These are phyloP conservation scores for Entelexis sorbosivorans DNA, from an alignment of 1,139 yeast genomes.

Conservation along the genomic window DNA sequence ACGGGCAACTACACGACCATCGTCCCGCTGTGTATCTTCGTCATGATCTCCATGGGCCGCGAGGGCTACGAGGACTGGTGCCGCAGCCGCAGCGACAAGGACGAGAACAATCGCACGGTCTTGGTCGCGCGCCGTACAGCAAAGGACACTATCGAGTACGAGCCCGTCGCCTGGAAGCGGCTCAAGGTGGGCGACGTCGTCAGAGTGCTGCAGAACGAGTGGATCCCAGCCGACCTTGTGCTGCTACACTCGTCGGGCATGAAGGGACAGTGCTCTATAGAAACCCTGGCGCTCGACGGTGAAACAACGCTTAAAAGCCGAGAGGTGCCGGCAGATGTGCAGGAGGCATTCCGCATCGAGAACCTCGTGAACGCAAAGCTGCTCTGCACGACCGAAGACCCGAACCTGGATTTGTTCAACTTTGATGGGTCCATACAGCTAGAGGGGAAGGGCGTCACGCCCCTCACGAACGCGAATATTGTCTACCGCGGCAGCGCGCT, in stretches of 20 bases:
- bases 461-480: conserved; percentile 71
- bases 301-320: conserved; percentile 82
- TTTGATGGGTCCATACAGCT: conserved; percentile 62
- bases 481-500: conserved; percentile 80
- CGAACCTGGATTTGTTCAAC: conserved; percentile 80
- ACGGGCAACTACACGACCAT: conserved; percentile 96
- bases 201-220: conserved; percentile 62
- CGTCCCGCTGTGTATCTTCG: conserved; percentile 72
- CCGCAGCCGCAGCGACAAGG: conserved; percentile 74
- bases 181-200: conserved; percentile 78
- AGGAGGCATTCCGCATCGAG: conserved; percentile 21
- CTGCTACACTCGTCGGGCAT: conserved; percentile 56
- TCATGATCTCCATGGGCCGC: conserved; percentile 80
- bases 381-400: conserved; percentile 63
- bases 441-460: conserved; percentile 23
- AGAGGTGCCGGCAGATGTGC: conserved; percentile 48
- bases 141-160: conserved; percentile 66
- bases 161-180: conserved; percentile 62
- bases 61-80: conserved; percentile 92
- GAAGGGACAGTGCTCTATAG: conserved; percentile 69
- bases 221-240: conserved; percentile 86
- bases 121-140: conserved; percentile 37
- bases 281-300: conserved; percentile 96
- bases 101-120: conserved; percentile 61
- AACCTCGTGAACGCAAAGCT: conserved; percentile 34